Percentiles rank a stretch among this genome's conserved stretches.
These are phyloP conservation scores for Colletotrichum liriopes DNA, from an alignment of 2,329 filamentous ascomycete genomes.

Conservation along the genomic window DNA sequence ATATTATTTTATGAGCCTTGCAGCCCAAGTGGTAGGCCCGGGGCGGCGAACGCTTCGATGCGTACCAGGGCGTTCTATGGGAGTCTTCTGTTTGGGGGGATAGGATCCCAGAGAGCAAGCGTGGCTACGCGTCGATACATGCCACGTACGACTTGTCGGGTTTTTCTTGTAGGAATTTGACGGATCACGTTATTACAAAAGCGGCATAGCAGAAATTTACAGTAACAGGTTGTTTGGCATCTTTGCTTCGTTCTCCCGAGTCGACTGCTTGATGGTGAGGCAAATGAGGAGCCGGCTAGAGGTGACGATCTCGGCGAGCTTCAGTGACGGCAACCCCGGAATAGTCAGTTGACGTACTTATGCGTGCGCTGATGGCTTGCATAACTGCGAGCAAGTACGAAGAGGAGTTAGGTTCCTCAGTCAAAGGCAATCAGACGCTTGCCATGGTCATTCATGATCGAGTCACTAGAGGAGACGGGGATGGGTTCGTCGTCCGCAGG, in stretches of 20 bases:
- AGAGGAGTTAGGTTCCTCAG: not conserved
- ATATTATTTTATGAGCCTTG: not conserved
- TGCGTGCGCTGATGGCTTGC: not conserved
- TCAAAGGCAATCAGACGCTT: not conserved
- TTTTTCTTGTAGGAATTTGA: slow-evolving; percentile 1
- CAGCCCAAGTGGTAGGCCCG: not conserved
- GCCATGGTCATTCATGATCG: slow-evolving; percentile 16
- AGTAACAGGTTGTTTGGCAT: slow-evolving; percentile 2
- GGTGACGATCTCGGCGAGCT: not conserved
- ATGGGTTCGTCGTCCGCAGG: slow-evolving; percentile 20
- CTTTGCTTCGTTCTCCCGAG: not conserved
- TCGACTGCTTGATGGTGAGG: not conserved
- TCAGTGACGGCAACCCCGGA: not conserved
- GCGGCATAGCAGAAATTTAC: slow-evolving; percentile 21
- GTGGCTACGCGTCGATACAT: slow-evolving; percentile 14
- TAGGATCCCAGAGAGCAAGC: not conserved
- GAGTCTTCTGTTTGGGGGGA: not conserved
- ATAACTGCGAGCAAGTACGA: slow-evolving; percentile 10
- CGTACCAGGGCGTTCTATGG: not conserved
- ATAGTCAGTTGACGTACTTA: not conserved
- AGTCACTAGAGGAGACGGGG: slow-evolving; percentile 11
- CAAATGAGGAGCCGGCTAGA: not conserved
- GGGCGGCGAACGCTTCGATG: not conserved
- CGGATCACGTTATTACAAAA: slow-evolving; percentile 17
- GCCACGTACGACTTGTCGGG: slow-evolving; percentile 1